Evolutionary conservation across 306 rosid species (phyloP).

Genomic region (Cucumis cinereus): DNA sequence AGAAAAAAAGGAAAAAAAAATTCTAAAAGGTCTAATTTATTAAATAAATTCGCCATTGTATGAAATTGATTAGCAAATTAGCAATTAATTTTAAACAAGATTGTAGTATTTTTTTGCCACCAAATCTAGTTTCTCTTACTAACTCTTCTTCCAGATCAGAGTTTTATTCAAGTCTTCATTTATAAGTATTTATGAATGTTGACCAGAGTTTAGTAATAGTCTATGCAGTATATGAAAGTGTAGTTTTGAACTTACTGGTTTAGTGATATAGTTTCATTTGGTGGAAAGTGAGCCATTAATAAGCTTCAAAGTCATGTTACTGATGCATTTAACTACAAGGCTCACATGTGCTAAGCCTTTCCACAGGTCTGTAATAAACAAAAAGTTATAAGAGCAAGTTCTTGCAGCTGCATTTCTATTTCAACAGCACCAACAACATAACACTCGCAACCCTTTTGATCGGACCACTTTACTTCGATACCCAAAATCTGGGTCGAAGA

Average conservation of each 20-base stretch:
- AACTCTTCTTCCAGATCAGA: background rate
- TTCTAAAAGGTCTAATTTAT: background rate
- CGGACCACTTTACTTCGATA: too few species aligned
- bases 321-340: too few species aligned
- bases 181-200: background rate
- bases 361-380: slow-evolving; percentile 78
- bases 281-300: background rate
- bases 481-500: too few species aligned
- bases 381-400: slow-evolving; percentile 65
- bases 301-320: background rate
- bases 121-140: background rate
- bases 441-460: too few species aligned
- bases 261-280: background rate
- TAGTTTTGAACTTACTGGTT: background rate
- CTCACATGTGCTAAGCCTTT: background rate
- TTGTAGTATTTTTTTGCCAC: background rate
- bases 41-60: background rate
- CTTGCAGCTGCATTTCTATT: too few species aligned
- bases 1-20: too few species aligned
- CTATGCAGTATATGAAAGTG: background rate
- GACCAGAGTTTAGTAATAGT: background rate
- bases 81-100: background rate
- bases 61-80: background rate
- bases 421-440: too few species aligned
- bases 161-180: background rate